Base-by-base conservation (phyloP, 768 basidiomycete species). In the Pleurotus citrinopileatus region DNA sequence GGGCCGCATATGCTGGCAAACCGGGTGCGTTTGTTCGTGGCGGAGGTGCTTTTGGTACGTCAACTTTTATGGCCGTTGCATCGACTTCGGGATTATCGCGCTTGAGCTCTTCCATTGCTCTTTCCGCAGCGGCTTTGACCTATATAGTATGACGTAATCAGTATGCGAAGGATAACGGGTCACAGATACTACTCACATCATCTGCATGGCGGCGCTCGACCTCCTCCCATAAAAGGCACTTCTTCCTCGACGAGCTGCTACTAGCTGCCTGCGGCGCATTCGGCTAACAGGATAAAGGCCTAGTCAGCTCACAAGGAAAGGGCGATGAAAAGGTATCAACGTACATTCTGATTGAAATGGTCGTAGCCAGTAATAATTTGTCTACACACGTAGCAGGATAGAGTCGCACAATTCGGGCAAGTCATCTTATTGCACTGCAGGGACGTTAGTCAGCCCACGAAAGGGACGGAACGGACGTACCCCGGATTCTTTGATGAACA, bases 361-460 rank as follows among this genome's bases (percentile, higher is more conserved):
- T 90, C 85, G 60, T 93, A 92, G 1, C 89, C 89, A 0, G 27
- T 70, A 36, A 95, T 88, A 28, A 85, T 61, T 61, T 88, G 60
- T 25, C 90, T 79, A 64, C 94, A 96, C 22, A 92, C 73, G 63
- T 97, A 95, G 67, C 94, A 97, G 0, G 87, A 92, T 36, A 89
- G 29, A 0, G 90, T 84, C 1, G 42, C 57, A 62, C 94, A 96
- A 55, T 85, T 70, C 1, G 85, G 81, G 61, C 91, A 92, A 0
- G 74, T 78, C 86, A 97, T 95, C 67, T 96, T 96, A 79, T 96
- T 96, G 72, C 94, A 96, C 86, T 91, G 36, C 37, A 25, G 51
- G n/a, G n/a, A n/a, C n/a, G 53, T 55, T 28, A 61, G 46, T 52
- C n/a, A 37, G 25, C 45, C 17, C 51, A 2, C 58, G 43, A 8